Conservation (phyloP, 345 rosid genomes). For the Pugionium cornutum region DNA sequence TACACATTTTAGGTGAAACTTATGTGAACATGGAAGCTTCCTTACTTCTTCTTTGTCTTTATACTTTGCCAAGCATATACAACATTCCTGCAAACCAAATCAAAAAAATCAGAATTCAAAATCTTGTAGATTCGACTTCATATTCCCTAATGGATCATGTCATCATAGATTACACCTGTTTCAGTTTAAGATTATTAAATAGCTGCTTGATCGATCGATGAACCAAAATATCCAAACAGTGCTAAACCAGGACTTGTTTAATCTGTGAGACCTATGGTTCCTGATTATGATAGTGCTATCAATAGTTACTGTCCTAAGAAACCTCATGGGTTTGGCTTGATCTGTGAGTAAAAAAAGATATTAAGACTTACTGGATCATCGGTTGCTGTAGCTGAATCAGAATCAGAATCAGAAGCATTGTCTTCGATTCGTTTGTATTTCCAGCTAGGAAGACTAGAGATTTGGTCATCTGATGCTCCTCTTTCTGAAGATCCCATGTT, state of each 20-base stretch:
- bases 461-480: constrained; percentile 94
- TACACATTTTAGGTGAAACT: constrained; percentile 86
- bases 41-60: constrained; percentile 89
- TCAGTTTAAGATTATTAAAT: neutral
- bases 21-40: constrained; percentile 84
- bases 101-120: neutral
- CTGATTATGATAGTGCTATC: neutral
- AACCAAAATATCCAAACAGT: neutral
- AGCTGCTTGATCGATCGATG: neutral
- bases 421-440: constrained; percentile 53
- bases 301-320: neutral
- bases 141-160: constrained; percentile 10
- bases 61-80: constrained; percentile 85
- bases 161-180: neutral
- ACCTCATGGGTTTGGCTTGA: neutral
- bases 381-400: constrained; percentile 38
- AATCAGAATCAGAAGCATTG: constrained; percentile 38
- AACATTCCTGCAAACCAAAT: constrained; percentile 68
- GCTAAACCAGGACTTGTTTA: constrained; percentile 12
- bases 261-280: neutral
- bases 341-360: neutral
- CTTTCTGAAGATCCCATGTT: constrained; percentile 70
- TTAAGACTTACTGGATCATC: constrained; percentile 54
- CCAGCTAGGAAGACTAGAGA: constrained; percentile 82
- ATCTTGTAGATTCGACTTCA: neutral